Evolutionary conservation across 768 basidiomycete species (phyloP).

Genomic region (Lactarius psammicola): DNA sequence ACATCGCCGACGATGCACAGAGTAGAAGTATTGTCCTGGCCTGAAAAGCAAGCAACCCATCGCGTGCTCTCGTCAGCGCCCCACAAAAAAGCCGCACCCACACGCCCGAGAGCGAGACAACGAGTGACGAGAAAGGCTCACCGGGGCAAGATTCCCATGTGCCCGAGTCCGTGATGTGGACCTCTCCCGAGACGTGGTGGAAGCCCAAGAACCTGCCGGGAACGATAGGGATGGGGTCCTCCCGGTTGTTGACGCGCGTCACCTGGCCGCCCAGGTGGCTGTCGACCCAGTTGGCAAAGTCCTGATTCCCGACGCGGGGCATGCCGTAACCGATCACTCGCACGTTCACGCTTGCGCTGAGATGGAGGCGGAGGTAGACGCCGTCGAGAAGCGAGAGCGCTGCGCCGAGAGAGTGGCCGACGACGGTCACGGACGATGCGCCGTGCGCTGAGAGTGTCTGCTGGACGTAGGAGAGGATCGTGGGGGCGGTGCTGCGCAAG

Average conservation of each 20-base stretch:
- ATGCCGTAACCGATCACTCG: neutral
- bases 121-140: neutral
- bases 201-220: conserved; percentile 43
- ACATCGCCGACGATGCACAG: conserved; percentile 57
- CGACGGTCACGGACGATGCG: conserved; percentile 1
- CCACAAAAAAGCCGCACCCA: neutral
- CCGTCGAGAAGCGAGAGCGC: conserved; percentile 15
- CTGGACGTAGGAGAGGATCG: neutral
- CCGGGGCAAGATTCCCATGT: conserved; percentile 41
- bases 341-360: neutral
- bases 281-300: conserved; percentile 8
- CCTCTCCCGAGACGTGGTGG: conserved; percentile 43
- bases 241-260: neutral
- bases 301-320: conserved; percentile 16
- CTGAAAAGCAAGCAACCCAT: conserved; percentile 36
- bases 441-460: neutral
- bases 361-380: neutral
- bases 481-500: conserved; percentile 4
- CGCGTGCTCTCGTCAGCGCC: neutral
- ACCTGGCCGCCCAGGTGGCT: conserved; percentile 48
- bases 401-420: conserved; percentile 17
- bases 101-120: neutral
- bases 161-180: conserved; percentile 42
- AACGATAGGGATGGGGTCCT: conserved; percentile 34
- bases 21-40: conserved; percentile 57